Base-by-base conservation (phyloP, 352 stramenopile genomes). In the Nothophytophthora sp. region DNA sequence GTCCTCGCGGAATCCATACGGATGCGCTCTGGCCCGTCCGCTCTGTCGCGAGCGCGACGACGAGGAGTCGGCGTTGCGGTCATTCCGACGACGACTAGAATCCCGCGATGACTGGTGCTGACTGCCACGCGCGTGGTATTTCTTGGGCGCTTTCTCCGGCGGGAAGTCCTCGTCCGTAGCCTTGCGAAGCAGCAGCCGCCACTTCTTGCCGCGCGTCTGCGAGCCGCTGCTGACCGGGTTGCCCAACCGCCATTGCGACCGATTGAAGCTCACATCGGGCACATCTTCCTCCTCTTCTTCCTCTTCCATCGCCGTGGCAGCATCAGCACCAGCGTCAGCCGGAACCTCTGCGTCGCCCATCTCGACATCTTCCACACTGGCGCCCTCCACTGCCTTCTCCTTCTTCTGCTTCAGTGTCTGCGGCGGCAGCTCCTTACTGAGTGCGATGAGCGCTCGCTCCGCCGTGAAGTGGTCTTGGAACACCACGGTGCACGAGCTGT, bases 401-500 rank as follows among this genome's bases (percentile, higher is more conserved):
- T 76, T 52, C 50, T 69, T 76, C 7, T 60, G 36, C 32, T 61
- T 72, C n/a, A 76, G 37, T 19, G 28, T 70, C 40, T 90, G 77
- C 16, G 63, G 34, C 4, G 77, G 73, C 18, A 95, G 59, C 23
- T 79, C 67, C 12, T 80, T 40, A 19, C 62, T 63, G 1, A 91
- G 49, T 5, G 81, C 71, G 36, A 92, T 70, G 3, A 95, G 56
- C 11, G 80, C 81, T 40, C 84, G 71, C 0, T 59, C 68, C 10
- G 83, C 80, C 0, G 81, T 95, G 36, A 83, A 84, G 6, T 75
- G 47, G 33, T 95, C 84, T 51, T 92, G 62, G 50, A 95, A 95
- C 19, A 95, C 78, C 15, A 95, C 61, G 1, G 81, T 95, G 43
- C 81, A 92, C 45, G 81, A 80, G 36, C 77, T 90, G 67, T 95